These are phyloP conservation scores for Neckera pumila DNA, from an alignment of 225 moss, liverwort and hornwort species.

Conservation along the genomic window DNA sequence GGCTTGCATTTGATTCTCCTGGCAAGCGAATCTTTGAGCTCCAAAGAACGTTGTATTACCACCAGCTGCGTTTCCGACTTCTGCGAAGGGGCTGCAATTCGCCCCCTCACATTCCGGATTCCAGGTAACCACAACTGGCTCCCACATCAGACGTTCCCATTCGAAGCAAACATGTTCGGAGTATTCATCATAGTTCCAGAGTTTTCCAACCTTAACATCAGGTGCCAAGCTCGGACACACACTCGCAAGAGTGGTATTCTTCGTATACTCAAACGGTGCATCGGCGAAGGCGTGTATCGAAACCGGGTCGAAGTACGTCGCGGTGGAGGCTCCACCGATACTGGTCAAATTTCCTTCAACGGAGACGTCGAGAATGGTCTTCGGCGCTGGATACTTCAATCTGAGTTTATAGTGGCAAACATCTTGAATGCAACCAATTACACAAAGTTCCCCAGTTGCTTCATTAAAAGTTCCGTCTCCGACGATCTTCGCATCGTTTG, in stretches of 20 bases:
- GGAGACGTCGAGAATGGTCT: neutral
- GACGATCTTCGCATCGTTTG: neutral
- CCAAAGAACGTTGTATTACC: neutral
- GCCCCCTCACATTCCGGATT: neutral
- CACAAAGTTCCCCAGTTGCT: constrained; percentile 8
- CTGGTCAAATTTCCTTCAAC: constrained; percentile 2
- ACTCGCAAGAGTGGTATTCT: neutral
- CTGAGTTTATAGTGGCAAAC: constrained; percentile 7
- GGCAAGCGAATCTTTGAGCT: neutral
- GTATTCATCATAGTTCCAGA: neutral
- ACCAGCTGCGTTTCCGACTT: neutral
- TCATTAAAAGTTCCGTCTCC: constrained; percentile 4
- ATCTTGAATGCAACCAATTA: neutral
- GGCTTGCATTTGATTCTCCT: neutral
- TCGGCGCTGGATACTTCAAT: constrained; percentile 12
- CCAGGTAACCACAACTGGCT: neutral
- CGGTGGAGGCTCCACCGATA: neutral
- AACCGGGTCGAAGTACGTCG: constrained; percentile 2
- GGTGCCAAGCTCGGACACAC: neutral
- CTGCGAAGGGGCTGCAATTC: constrained; percentile 15
- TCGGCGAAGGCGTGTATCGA: neutral
- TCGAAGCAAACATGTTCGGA: neutral
- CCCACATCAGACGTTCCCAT: neutral
- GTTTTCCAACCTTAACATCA: neutral
- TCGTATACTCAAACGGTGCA: constrained; percentile 2